Base-by-base conservation (phyloP, 345 rosid species). In the Sonneratia caseolaris region DNA sequence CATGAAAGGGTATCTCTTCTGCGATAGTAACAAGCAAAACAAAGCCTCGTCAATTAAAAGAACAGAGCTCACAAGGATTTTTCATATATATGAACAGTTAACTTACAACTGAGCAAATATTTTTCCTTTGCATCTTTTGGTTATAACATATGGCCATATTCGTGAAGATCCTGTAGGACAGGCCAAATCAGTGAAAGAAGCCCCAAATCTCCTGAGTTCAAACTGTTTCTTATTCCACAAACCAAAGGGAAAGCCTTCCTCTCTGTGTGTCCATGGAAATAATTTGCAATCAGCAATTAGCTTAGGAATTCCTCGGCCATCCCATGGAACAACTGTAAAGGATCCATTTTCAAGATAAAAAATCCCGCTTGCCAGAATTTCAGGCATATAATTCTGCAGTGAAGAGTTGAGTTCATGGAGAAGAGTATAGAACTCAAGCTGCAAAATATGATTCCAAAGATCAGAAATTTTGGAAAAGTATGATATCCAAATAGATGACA, bases 111-210 rank as follows among this genome's bases (percentile, higher is more conserved):
- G 85, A 66, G 90, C 94, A 86, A 83, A 90, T 69, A 91, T 91
- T 81, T 91, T 88, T 71, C 98, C 98, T 72, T 84, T 87, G 87
- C 98, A 94, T 79, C 93, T 84, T 81, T 80, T 90, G 40, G 93
- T 94, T 79, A 94, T 87, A 48, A 91, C 81, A 76, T 82, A 91
- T 37, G 97, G 98, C 95, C 97, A 94, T 75, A 91, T 80, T 55
- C 75, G 74, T 38, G 85, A 72, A 76, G 83, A 74, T 51, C 75
- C 79, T 71, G 82, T 72, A 56, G 85, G 75, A 73, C 78, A 69
- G 49, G 68, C 66, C 68, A 78, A 75, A 68, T 82, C 85, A 15
- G 71, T 69, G 49, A 67, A 66, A 73, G 83, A 77, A 67, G 77
- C 81, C 74, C 85, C 85, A 43, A 81, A 86, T 78, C 70, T 86